Percentiles rank a stretch among this genome's conserved stretches.
phyloP scores from a whole-genome alignment of 2,329 filamentous ascomycete genomes.

The Epichloe elymi region DNA sequence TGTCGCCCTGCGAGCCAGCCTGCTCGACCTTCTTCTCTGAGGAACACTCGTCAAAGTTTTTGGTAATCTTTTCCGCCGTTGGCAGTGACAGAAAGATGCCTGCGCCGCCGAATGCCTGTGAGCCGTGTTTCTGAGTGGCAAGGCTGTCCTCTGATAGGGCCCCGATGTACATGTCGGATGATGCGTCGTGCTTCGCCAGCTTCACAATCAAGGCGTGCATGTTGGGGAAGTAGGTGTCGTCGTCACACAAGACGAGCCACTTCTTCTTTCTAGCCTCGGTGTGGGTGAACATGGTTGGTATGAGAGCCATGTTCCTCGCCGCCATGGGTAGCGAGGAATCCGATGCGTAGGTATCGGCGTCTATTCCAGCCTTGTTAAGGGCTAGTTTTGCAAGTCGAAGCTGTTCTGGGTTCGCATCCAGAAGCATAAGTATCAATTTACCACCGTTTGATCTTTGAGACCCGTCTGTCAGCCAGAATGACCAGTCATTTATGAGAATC shows the following conservation, averaged over 20 bases:
- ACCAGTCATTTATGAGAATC: conserved; percentile 41
- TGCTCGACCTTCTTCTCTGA: conserved; percentile 15
- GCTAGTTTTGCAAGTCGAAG: conserved; percentile 31
- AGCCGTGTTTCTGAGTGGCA: conserved; percentile 44
- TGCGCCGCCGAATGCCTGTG: conserved; percentile 49
- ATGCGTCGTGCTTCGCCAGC: conserved; percentile 37
- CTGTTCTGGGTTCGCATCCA: conserved; percentile 37
- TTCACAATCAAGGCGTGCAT: conserved; percentile 38
- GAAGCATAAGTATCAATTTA: conserved; percentile 38
- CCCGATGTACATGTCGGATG: conserved; percentile 42
- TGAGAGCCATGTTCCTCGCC: conserved; percentile 40
- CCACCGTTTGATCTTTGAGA: conserved; percentile 40
- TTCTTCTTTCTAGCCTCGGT: conserved; percentile 32
- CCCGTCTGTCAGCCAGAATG: conserved; percentile 44
- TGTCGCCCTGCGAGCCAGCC: conserved; percentile 3
- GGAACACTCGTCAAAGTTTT: conserved; percentile 30
- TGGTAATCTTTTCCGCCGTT: conserved; percentile 29
- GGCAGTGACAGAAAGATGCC: conserved; percentile 47
- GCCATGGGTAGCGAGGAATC: conserved; percentile 36
- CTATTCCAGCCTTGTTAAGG: conserved; percentile 35
- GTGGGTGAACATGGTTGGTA: conserved; percentile 40
- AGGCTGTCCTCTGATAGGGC: conserved; percentile 47
- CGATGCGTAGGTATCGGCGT: conserved; percentile 41
- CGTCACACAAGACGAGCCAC: conserved; percentile 49
- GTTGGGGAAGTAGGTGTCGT: conserved; percentile 51